A percentile compares a stretch with the other conserved stretches of the same genome.
phyloP scores from a whole-genome alignment of 768 basidiomycete species.

The Boletus pseudopeckii region DNA sequence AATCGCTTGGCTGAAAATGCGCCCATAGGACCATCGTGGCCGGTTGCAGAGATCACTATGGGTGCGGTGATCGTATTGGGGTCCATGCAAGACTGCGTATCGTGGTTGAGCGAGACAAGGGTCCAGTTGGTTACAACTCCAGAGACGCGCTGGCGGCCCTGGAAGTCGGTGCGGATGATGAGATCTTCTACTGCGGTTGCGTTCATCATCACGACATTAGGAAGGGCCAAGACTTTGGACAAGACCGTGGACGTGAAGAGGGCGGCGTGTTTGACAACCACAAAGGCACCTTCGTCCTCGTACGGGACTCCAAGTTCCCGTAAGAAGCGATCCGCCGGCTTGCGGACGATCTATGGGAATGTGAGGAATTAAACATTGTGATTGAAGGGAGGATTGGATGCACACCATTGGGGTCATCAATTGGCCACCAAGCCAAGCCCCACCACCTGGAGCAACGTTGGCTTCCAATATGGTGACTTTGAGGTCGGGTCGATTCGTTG shows the following conservation, averaged over 20 bases:
- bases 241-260: slow-evolving; percentile 77
- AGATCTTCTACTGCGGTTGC: slow-evolving; percentile 82
- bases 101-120: slow-evolving; percentile 55
- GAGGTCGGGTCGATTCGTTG: slow-evolving; percentile 62
- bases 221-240: slow-evolving; percentile 63
- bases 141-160: slow-evolving; percentile 41
- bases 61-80: slow-evolving; percentile 82
- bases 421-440: slow-evolving; percentile 77
- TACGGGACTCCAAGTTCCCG: slow-evolving; percentile 66
- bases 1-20: slow-evolving; percentile 79
- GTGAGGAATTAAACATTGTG: neutral
- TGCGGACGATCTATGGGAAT: slow-evolving; percentile 59
- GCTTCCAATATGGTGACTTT: slow-evolving; percentile 69
- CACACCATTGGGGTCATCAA: slow-evolving; percentile 75
- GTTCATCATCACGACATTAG: slow-evolving; percentile 74
- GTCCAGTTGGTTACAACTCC: slow-evolving; percentile 59
- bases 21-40: slow-evolving; percentile 78
- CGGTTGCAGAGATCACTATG: slow-evolving; percentile 66
- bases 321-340: slow-evolving; percentile 73
- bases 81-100: slow-evolving; percentile 77
- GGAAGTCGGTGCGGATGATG: slow-evolving; percentile 55
- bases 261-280: slow-evolving; percentile 80
- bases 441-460: slow-evolving; percentile 74
- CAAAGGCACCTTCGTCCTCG: slow-evolving; percentile 74
- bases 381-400: neutral